phyloP scores from a whole-genome alignment of 306 rosid species.

The Datisca glomerata region DNA sequence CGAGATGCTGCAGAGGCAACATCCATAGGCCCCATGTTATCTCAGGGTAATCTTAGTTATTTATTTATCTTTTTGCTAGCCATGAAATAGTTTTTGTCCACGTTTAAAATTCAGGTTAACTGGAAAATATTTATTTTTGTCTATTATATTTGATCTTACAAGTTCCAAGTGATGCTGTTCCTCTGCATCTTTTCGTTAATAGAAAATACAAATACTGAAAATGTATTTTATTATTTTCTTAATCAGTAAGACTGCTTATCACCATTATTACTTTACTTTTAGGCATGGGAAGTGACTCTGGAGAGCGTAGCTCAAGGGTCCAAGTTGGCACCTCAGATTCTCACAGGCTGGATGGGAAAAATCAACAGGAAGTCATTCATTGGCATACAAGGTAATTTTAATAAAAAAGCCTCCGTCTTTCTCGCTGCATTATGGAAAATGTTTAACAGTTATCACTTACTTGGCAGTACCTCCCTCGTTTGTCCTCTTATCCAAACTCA shows the following conservation, averaged over 20 bases:
- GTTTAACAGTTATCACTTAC: no score
- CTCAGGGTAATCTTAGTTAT: conserved; percentile 43
- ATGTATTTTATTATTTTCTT: no score
- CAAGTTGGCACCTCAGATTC: conserved; percentile 60
- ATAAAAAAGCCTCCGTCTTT: neutral
- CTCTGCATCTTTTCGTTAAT: no score
- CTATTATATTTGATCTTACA: no score
- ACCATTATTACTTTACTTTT: no score
- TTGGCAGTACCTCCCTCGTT: no score
- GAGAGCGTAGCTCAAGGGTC: conserved; percentile 49
- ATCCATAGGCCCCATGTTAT: conserved; percentile 32
- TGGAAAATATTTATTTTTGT: no score
- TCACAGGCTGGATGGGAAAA: conserved; percentile 53
- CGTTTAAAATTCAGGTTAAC: neutral
- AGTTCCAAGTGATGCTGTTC: no score
- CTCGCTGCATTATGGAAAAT: no score
- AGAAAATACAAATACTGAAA: no score
- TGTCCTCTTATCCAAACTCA: no score
- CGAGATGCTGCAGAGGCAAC: conserved; percentile 73
- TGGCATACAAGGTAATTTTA: conserved; percentile 77
- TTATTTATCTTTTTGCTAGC: neutral
- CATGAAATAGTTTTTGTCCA: neutral
- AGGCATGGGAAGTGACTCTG: conserved; percentile 52
- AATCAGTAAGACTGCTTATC: no score
- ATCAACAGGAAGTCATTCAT: conserved; percentile 69